Conservation (phyloP, 805 yeast genomes). For the Saccharomycopsis fodiens region DNA sequence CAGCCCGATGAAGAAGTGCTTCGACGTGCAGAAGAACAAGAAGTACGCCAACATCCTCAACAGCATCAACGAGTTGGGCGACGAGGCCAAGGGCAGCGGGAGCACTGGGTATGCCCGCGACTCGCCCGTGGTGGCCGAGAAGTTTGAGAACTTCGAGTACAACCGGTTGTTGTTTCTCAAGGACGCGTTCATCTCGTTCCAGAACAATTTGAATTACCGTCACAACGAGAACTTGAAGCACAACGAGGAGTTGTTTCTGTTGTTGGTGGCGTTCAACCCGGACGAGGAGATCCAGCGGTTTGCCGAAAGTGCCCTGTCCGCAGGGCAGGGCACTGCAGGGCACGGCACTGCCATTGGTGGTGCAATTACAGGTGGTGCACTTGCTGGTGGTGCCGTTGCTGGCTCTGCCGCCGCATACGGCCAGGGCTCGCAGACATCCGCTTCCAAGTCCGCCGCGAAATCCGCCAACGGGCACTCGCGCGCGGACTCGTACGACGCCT, state of each 20-base stretch:
- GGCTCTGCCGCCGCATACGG: conserved; percentile 3
- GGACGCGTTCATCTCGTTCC: conserved; percentile 18
- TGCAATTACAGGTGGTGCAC: too few species aligned
- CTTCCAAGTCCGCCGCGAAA: not conserved
- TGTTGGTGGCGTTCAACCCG: conserved; percentile 19
- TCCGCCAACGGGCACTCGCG: not conserved
- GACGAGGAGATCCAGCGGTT: conserved; percentile 20
- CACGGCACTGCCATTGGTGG: not conserved
- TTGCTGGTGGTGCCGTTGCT: not conserved
- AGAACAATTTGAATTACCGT: conserved; percentile 17
- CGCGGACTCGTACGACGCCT: not conserved
- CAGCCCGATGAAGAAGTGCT: conserved; percentile 20
- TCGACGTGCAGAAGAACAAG: conserved; percentile 19
- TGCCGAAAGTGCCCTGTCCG: conserved; percentile 1
- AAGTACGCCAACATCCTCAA: conserved; percentile 19
- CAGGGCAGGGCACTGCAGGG: not conserved
- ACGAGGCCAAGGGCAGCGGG: conserved; percentile 9
- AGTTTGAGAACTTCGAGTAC: conserved; percentile 19
- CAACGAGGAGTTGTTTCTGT: conserved; percentile 18
- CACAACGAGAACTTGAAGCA: conserved; percentile 20
- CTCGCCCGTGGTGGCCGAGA: conserved; percentile 16
- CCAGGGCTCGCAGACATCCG: too few species aligned
- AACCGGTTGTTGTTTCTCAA: conserved; percentile 20
- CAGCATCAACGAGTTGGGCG: conserved; percentile 9
- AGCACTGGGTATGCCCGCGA: not conserved